Percentiles rank a stretch among this genome's conserved stretches.
These are phyloP conservation scores for Claviceps monticola DNA, from an alignment of 2,329 filamentous ascomycete species.

Conservation along the genomic window DNA sequence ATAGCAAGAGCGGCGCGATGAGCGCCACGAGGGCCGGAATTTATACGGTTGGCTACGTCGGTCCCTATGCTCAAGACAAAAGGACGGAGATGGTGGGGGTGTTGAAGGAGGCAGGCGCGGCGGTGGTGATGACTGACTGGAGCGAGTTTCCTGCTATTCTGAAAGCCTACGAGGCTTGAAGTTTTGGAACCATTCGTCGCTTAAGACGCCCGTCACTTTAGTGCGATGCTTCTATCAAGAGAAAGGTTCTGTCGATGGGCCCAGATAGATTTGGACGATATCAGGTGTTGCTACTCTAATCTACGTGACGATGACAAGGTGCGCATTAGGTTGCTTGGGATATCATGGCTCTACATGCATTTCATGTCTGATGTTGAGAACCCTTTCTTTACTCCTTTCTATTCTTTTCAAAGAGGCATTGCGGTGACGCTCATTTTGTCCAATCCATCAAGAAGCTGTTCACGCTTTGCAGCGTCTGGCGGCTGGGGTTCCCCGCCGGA, in stretches of 20 bases:
- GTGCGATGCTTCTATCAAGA: too few species aligned
- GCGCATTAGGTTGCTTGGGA: too few species aligned
- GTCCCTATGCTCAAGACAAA: slow-evolving; percentile 53
- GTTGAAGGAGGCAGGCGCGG: slow-evolving; percentile 46
- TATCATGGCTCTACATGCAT: too few species aligned
- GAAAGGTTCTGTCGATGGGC: too few species aligned
- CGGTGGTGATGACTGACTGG: slow-evolving; percentile 48
- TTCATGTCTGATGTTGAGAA: too few species aligned
- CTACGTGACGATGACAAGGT: too few species aligned
- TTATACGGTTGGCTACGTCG: slow-evolving; percentile 72
- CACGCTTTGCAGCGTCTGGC: slow-evolving; percentile 77
- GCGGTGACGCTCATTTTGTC: slow-evolving; percentile 14
- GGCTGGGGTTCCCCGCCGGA: slow-evolving; percentile 69
- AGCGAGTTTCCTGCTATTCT: slow-evolving; percentile 36
- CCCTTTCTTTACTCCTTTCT: neutral
- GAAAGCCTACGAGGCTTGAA: slow-evolving; percentile 29
- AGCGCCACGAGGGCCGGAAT: slow-evolving; percentile 64
- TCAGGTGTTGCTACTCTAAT: too few species aligned
- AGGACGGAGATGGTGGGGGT: slow-evolving; percentile 50
- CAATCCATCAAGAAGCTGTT: slow-evolving; percentile 75
- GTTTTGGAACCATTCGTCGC: neutral
- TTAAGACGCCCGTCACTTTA: neutral
- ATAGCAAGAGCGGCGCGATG: slow-evolving; percentile 73
- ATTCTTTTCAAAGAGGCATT: neutral
- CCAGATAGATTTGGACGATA: too few species aligned